A percentile compares a stretch with the other conserved stretches of the same genome.
phyloP scores from a whole-genome alignment of 179 eudicot species.

The Gypsophila paniculata region DNA sequence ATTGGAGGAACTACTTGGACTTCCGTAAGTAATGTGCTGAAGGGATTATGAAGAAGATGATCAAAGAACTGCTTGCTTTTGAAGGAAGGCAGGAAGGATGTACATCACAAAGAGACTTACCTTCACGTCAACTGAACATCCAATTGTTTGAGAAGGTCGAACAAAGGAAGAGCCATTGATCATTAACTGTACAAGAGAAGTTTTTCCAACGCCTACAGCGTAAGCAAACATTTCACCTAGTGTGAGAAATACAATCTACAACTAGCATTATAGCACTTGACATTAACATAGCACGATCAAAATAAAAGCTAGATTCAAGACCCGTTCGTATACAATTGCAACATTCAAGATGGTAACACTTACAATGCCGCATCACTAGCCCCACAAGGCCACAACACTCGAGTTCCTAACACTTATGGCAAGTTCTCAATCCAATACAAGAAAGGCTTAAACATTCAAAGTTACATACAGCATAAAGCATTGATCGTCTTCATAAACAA shows the following conservation, averaged over 20 bases:
- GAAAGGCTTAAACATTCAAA: too few relatives aligned
- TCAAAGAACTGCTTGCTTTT: constrained; percentile 5
- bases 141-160: constrained; percentile 83
- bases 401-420: too few relatives aligned
- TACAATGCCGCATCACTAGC: too few relatives aligned
- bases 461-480: too few relatives aligned
- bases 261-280: not conserved
- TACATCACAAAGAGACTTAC: constrained; percentile 28
- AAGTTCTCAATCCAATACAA: too few relatives aligned
- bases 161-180: constrained; percentile 67
- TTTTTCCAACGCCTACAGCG: constrained; percentile 80
- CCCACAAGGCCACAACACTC: too few relatives aligned
- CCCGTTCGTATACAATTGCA: not conserved
- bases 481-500: too few relatives aligned
- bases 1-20: constrained; percentile 73
- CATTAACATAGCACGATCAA: not conserved
- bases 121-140: constrained; percentile 81
- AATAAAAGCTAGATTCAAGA: not conserved
- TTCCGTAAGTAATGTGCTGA: constrained; percentile 79
- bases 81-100: constrained; percentile 13
- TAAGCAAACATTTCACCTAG: not conserved
- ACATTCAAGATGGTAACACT: not conserved
- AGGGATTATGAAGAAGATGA: constrained; percentile 17
- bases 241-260: not conserved
- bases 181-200: constrained; percentile 85